These are phyloP conservation scores for Spiraea crenata DNA, from an alignment of 331 rosid genomes.

Conservation along the genomic window DNA sequence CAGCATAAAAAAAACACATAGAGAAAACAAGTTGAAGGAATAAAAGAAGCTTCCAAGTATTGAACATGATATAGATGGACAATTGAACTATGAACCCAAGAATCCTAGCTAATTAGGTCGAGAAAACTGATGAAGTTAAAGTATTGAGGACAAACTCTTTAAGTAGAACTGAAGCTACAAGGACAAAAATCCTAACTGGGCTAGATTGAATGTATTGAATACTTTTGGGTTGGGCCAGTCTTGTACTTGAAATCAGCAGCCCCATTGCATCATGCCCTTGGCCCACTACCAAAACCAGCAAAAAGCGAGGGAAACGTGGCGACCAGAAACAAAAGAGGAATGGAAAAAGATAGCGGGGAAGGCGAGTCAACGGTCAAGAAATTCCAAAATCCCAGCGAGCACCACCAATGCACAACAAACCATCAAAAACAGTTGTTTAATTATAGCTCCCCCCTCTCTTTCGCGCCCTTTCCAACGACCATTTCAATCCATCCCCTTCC, in stretches of 20 bases:
- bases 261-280: not conserved
- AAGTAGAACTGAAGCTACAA: too few relatives aligned
- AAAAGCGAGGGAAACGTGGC: not conserved
- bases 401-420: not conserved
- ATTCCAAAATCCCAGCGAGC: not conserved
- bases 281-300: not conserved
- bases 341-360: not conserved
- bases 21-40: too few relatives aligned
- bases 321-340: not conserved
- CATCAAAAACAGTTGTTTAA: not conserved
- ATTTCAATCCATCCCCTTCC: slow-evolving; percentile 29
- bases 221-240: not conserved
- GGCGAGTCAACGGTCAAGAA: slow-evolving; percentile 2
- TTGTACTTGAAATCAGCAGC: too few relatives aligned
- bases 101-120: too few relatives aligned
- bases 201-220: not conserved
- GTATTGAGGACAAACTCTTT: too few relatives aligned
- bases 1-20: too few relatives aligned
- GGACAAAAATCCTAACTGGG: not conserved
- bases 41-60: too few relatives aligned
- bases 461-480: slow-evolving; percentile 31
- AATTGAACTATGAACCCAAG: too few relatives aligned
- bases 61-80: too few relatives aligned
- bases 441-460: not conserved
- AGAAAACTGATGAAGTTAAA: too few relatives aligned